A percentile compares a stretch with the other conserved stretches of the same genome.
These are phyloP conservation scores for Stemphylium vesicarium DNA, from an alignment of 2,329 filamentous ascomycete genomes.

Conservation along the genomic window DNA sequence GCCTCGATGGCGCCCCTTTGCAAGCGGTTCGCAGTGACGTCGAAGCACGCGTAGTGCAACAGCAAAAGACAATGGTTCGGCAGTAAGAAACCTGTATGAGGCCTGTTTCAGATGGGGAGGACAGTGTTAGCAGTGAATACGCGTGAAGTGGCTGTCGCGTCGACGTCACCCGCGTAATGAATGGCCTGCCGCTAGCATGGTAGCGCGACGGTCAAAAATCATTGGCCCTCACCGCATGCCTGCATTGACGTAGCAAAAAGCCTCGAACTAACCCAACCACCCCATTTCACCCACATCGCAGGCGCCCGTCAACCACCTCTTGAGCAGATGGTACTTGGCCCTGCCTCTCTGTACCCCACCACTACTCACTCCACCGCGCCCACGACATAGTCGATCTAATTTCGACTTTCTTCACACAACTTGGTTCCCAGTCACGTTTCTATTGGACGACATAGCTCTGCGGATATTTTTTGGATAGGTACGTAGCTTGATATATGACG, in stretches of 20 bases:
- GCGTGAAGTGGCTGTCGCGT: conserved; percentile 34
- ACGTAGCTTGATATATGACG: not conserved
- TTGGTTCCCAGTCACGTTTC: conserved; percentile 8
- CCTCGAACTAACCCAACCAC: conserved; percentile 7
- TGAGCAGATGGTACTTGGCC: conserved; percentile 4
- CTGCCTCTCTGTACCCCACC: conserved; percentile 10
- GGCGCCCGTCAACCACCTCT: conserved; percentile 5
- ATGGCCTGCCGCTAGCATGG: conserved; percentile 4
- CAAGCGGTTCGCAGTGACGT: conserved; percentile 11
- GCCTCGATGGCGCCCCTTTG: not conserved
- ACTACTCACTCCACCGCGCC: not conserved
- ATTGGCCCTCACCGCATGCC: conserved; percentile 17
- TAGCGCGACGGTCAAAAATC: not conserved
- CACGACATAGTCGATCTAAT: not conserved
- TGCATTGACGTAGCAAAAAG: conserved; percentile 21
- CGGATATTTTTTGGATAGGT: conserved; percentile 17
- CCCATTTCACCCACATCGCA: conserved; percentile 15
- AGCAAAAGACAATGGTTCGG: not conserved
- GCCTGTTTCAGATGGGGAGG: conserved; percentile 1
- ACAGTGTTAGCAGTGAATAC: conserved; percentile 14
- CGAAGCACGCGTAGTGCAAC: not conserved
- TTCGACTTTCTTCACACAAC: not conserved
- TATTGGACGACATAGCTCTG: conserved; percentile 12
- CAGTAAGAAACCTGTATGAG: conserved; percentile 1
- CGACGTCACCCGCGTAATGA: conserved; percentile 30